Evolutionary conservation across 2,329 filamentous ascomycete genomes (phyloP), one percentile per base, ranked within the genome.

Genomic region (Talaromyces sp.): DNA sequence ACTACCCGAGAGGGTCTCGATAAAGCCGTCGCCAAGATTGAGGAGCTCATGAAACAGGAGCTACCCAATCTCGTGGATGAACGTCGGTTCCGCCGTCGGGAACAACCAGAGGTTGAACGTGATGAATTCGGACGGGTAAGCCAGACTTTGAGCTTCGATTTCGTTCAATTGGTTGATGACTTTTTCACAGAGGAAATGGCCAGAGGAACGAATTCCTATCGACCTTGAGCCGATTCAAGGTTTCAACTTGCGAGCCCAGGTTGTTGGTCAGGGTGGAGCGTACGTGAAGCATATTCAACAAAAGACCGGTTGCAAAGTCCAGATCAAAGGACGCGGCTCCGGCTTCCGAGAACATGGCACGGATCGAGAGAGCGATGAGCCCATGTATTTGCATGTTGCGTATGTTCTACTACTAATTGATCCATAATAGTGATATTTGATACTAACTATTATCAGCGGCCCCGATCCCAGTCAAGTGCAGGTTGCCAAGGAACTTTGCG

Each of bases 231-330:
- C 94, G 0, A 87, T 98, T 62, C 92, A 89, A 27, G 95, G 95
- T 22, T 99, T 99, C 81, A 99, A 99, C 74, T 83, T 99, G 57
- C 90, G 95, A 68, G 95, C 95, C 61, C 93, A 98, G 76, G 94
- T 99, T 56, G 95, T 99, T 63, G 95, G 95, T 59, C 91, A 94
- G 71, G 93, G 93, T 37, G 95, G 95, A 66, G 90, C 92, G 50
- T 97, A 98, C 75, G 95, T 99, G 67, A 99, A 99, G 79, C 94
- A 97, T 75, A 98, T 99, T 69, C 95, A 98, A 79, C 89, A 93
- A 75, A 93, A 97, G 78, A 98, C 95, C 14, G 87, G 91, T 67
- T 98, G 95, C 77, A 91, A 94, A 71, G 95, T 99, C 31, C 95
- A 99, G 77, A 99, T 99, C 81, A 99, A 99, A 77, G 95, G 95